These are phyloP conservation scores for Ophiostoma novo-ulmi DNA, from an alignment of 2,329 filamentous ascomycete species.

Conservation along the genomic window DNA sequence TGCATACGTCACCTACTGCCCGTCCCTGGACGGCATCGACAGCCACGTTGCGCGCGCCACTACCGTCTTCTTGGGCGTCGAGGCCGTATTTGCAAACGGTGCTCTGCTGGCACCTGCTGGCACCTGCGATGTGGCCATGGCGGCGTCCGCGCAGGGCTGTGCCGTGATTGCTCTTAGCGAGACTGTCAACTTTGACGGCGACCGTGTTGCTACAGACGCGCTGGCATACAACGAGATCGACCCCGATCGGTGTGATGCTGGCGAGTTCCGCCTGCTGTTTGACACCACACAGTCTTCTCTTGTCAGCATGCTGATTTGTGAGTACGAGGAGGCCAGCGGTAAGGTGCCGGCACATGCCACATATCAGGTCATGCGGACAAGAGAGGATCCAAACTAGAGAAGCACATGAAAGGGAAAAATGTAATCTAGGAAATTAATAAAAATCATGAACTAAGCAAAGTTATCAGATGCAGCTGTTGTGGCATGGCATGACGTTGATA, in stretches of 20 bases:
- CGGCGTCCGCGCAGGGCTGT: conserved; percentile 67
- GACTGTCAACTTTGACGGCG: conserved; percentile 85
- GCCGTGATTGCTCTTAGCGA: conserved; percentile 88
- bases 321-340: conserved; percentile 88
- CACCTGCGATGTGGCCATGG: conserved; percentile 79
- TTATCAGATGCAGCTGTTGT: neutral
- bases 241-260: conserved; percentile 60
- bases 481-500: neutral
- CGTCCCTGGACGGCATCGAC: conserved; percentile 68
- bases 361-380: conserved; percentile 55
- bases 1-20: conserved; percentile 67
- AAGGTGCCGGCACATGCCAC: conserved; percentile 81
- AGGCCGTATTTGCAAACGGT: conserved; percentile 94
- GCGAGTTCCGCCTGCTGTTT: conserved; percentile 66
- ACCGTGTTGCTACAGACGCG: conserved; percentile 82
- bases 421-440: neutral
- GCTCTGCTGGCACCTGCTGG: conserved; percentile 82
- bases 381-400: conserved; percentile 42
- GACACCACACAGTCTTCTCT: conserved; percentile 86
- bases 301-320: conserved; percentile 83
- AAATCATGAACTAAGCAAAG: neutral
- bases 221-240: conserved; percentile 91
- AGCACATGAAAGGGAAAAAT: neutral
- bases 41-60: conserved; percentile 63
- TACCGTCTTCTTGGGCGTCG: conserved; percentile 77